Conservation (phyloP, 768 basidiomycete genomes). For the Nidularia sp. region DNA sequence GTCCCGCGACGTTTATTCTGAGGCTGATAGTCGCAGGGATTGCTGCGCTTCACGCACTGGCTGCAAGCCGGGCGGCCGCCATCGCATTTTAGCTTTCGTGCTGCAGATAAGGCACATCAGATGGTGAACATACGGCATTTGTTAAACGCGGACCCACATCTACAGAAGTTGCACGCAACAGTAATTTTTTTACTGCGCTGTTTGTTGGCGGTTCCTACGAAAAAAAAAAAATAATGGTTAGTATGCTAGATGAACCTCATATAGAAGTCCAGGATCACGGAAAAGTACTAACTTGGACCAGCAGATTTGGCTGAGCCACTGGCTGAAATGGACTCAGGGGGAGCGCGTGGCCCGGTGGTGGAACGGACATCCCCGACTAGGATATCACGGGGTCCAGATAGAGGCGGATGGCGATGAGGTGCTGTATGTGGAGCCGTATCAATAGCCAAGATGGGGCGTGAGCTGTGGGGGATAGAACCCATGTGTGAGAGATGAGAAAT, state of each 20-base stretch:
- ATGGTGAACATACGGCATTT: constrained; percentile 1
- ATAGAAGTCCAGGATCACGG: not conserved
- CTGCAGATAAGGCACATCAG: constrained; percentile 30
- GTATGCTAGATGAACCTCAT: not conserved
- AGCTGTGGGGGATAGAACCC: constrained; percentile 37
- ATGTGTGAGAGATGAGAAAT: constrained; percentile 43
- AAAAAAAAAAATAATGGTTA: not conserved
- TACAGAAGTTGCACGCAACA: constrained; percentile 88
- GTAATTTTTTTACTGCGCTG: constrained; percentile 82
- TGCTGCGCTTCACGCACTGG: constrained; percentile 76
- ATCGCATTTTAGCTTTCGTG: constrained; percentile 86
- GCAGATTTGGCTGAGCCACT: constrained; percentile 27
- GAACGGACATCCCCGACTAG: constrained; percentile 40
- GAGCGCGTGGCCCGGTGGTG: constrained; percentile 35
- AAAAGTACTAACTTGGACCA: constrained; percentile 16
- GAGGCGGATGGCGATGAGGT: constrained; percentile 39
- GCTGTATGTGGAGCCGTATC: constrained; percentile 51
- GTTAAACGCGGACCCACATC: constrained; percentile 52
- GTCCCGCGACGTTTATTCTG: constrained; percentile 71
- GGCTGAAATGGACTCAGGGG: constrained; percentile 33
- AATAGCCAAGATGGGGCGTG: constrained; percentile 58
- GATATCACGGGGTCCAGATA: constrained; percentile 44
- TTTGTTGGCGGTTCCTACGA: constrained; percentile 44
- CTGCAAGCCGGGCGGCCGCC: constrained; percentile 80
- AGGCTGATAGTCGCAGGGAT: constrained; percentile 78